Evolutionary conservation across 2,329 filamentous ascomycete genomes (phyloP), one percentile per base, ranked within the genome.

Genomic region (Botrytis deweyae): DNA sequence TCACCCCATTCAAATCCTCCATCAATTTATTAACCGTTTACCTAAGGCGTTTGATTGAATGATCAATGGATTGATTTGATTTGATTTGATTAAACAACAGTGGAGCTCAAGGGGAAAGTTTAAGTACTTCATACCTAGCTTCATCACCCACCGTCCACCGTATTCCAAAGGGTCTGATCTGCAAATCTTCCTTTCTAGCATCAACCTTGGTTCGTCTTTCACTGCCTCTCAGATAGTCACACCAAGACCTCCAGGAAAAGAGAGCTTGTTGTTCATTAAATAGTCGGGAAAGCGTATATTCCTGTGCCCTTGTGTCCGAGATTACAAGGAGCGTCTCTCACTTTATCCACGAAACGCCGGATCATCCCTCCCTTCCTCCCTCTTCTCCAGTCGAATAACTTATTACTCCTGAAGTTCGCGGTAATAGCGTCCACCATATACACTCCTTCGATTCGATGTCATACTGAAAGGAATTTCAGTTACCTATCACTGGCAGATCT

Each of bases 111-210:
- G 68, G 58, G 59, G 68, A 72, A 70, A 66, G n/a, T n/a, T n/a
- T n/a, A n/a, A n/a, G 59, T 72, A 40, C 44, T 72, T 72, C 68
- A 63, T 38, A 18, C 52, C 52, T 29, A 46, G 55, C 55, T 63
- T 66, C 61, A 52, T 40, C 38, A 58, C n/a, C 52, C 52, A 58
- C 52, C 58, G 46, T 64, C 46, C 70, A 55, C 59, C 61, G 70
- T 63, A 72, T 66, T 72, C 33, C 70, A 52, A 52, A 72, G 70
- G 70, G 70, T 72, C 70, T 64, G 46, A 72, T 72, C 70, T 66
- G 36, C 59, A 66, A 55, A 66, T 59, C 62, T 67, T 72, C 61
- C 36, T 29, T 66, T 67, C 70, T 40, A 58, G 70, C 70, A 72
- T 65, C 44, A 72, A 66, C 70, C 70, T 72, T 65, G 70, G 29